phyloP scores from a whole-genome alignment of 768 basidiomycete species.

The Aureoboletus auriporus region DNA sequence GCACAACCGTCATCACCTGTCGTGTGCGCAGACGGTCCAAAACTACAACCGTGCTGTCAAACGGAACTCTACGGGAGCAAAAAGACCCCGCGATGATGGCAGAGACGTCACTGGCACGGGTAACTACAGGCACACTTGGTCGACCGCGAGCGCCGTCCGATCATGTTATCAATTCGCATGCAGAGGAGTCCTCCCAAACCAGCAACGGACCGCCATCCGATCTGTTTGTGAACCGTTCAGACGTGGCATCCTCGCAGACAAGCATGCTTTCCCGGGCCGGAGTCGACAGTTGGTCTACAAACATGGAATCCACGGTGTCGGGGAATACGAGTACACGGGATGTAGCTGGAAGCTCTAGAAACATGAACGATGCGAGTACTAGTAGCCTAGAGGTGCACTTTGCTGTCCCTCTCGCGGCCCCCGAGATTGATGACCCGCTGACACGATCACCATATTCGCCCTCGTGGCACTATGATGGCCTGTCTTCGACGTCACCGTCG shows the following conservation, averaged over 20 bases:
- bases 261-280: not conserved
- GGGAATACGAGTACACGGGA: not conserved
- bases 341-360: not conserved
- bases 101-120: not conserved
- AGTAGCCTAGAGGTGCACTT: slow-evolving; percentile 22
- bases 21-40: not conserved
- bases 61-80: not conserved
- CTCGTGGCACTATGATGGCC: slow-evolving; percentile 17
- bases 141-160: not conserved
- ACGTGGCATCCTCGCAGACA: slow-evolving; percentile 10
- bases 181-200: slow-evolving; percentile 9
- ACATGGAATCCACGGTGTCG: not conserved
- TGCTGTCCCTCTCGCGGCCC: slow-evolving; percentile 3
- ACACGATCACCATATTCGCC: slow-evolving; percentile 2
- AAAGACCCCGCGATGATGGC: not conserved
- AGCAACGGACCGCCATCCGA: slow-evolving; percentile 8
- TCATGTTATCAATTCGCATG: not conserved
- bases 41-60: not conserved
- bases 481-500: not conserved
- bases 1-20: slow-evolving; percentile 3
- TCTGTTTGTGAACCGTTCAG: slow-evolving; percentile 14
- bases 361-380: slow-evolving; percentile 4
- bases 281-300: slow-evolving; percentile 9
- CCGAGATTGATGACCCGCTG: not conserved
- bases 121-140: not conserved